Evolutionary conservation across 139 green algal genomes (phyloP).

Genomic region (Chlamydomonas schloesseri): DNA sequence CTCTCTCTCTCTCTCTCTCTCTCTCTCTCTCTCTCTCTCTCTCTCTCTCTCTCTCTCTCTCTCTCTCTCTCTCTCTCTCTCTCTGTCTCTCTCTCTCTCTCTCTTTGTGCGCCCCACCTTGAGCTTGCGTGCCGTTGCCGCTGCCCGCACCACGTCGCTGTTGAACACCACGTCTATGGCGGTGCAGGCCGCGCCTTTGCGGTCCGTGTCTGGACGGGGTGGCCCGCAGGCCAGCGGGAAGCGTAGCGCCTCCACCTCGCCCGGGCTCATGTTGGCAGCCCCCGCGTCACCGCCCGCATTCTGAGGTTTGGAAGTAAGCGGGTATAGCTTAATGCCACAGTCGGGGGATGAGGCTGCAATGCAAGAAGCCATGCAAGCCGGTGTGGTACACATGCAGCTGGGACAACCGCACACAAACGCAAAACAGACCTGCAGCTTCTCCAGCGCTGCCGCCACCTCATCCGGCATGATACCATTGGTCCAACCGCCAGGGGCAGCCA

Average conservation of each 20-base stretch:
- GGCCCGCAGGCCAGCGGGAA: slow-evolving; percentile 74
- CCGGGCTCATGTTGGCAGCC: neutral
- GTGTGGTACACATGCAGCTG: too few species aligned
- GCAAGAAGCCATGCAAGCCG: too few species aligned
- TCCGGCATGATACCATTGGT: slow-evolving; percentile 16
- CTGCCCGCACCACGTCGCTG: slow-evolving; percentile 65
- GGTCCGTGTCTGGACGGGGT: slow-evolving; percentile 64
- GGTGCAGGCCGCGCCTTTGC: slow-evolving; percentile 68
- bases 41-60: too few species aligned
- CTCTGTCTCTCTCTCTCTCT: too few species aligned
- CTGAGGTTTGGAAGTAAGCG: too few species aligned
- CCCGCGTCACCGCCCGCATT: neutral
- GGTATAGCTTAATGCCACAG: too few species aligned
- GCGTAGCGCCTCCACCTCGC: slow-evolving; percentile 67
- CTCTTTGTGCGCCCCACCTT: too few species aligned
- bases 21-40: too few species aligned
- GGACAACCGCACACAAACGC: too few species aligned
- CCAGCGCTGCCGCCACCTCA: slow-evolving; percentile 38
- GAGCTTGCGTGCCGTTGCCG: slow-evolving; percentile 16
- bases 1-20: too few species aligned
- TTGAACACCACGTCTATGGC: slow-evolving; percentile 81
- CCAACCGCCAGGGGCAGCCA: slow-evolving; percentile 72
- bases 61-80: too few species aligned
- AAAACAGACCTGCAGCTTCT: slow-evolving; percentile 27
- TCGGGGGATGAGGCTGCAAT: too few species aligned